phyloP scores from a whole-genome alignment of 2,329 filamentous ascomycete species.

The Talaromyces amestolkiae region DNA sequence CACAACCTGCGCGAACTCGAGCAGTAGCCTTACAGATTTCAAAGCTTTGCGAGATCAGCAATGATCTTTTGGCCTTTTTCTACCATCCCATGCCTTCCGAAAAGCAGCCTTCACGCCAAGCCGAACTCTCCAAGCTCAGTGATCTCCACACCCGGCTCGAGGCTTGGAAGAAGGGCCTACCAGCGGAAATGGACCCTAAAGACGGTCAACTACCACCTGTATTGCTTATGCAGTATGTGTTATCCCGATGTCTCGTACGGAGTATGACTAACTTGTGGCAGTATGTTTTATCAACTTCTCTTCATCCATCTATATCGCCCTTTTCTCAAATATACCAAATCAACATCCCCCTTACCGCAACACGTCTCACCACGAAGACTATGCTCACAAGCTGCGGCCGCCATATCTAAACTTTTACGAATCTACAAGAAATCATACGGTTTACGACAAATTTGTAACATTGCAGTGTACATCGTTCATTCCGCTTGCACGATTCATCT shows the following conservation, averaged over 20 bases:
- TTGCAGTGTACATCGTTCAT: conserved; percentile 92
- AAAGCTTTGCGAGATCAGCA: conserved; percentile 86
- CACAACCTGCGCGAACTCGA: conserved; percentile 78
- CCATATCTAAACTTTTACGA: conserved; percentile 90
- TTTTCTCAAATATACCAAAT: conserved; percentile 84
- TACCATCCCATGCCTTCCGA: conserved; percentile 73
- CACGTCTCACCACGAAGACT: conserved; percentile 88
- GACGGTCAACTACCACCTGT: conserved; percentile 87
- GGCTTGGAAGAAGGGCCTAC: conserved; percentile 80
- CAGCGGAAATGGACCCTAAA: conserved; percentile 81
- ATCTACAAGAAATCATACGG: conserved; percentile 92
- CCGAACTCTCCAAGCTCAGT: conserved; percentile 86
- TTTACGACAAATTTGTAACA: conserved; percentile 89
- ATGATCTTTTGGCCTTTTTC: conserved; percentile 83
- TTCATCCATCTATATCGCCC: conserved; percentile 95
- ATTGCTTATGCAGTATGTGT: conserved; percentile 74
- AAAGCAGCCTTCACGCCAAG: conserved; percentile 67
- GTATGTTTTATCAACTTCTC: conserved; percentile 96
- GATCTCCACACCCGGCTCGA: conserved; percentile 88
- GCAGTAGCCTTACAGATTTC: conserved; percentile 79
- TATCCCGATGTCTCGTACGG: conserved; percentile 25
- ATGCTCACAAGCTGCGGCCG: conserved; percentile 83
- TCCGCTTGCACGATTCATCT: conserved; percentile 93
- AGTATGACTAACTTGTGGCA: conserved; percentile 40
- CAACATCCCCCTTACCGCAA: conserved; percentile 75